Evolutionary conservation across 306 rosid genomes (phyloP).

Genomic region (Gillenia trifoliata): DNA sequence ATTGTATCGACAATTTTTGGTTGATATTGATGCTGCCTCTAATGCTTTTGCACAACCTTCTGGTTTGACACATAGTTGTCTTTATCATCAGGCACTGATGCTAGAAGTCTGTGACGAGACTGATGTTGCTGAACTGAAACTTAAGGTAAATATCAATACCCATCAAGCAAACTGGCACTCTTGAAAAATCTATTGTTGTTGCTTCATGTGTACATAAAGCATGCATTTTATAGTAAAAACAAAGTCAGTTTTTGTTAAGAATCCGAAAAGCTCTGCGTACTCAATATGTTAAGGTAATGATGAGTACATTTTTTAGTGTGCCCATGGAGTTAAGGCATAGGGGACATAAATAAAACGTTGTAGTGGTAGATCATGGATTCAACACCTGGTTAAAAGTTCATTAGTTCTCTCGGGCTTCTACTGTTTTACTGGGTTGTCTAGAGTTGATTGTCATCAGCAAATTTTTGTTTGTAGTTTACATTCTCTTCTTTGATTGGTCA

Average conservation of each 20-base stretch:
- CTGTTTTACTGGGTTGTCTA: neutral
- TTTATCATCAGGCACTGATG: slow-evolving; percentile 67
- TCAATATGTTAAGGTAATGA: neutral
- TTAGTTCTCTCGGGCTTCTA: neutral
- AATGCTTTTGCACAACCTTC: slow-evolving; percentile 15
- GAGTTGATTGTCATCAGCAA: neutral
- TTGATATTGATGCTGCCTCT: slow-evolving; percentile 3
- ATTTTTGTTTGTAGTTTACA: neutral
- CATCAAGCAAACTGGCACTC: slow-evolving; percentile 1
- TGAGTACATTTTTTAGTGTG: neutral
- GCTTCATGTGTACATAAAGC: slow-evolving; percentile 9
- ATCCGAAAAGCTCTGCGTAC: neutral
- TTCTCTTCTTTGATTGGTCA: slow-evolving; percentile 17
- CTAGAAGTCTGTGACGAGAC: slow-evolving; percentile 99
- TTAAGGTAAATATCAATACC: slow-evolving; percentile 65
- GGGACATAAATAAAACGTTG: neutral
- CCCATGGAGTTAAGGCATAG: neutral
- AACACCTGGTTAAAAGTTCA: neutral
- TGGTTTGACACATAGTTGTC: slow-evolving; percentile 22
- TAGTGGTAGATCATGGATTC: neutral
- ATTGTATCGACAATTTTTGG: slow-evolving; percentile 1
- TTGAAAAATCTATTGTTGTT: neutral
- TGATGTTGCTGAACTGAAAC: slow-evolving; percentile 89
- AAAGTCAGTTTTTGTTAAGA: neutral
- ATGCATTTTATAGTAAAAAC: neutral